Conservation (phyloP, 2,329 filamentous ascomycete species). For the Fusarium bactridioides region DNA sequence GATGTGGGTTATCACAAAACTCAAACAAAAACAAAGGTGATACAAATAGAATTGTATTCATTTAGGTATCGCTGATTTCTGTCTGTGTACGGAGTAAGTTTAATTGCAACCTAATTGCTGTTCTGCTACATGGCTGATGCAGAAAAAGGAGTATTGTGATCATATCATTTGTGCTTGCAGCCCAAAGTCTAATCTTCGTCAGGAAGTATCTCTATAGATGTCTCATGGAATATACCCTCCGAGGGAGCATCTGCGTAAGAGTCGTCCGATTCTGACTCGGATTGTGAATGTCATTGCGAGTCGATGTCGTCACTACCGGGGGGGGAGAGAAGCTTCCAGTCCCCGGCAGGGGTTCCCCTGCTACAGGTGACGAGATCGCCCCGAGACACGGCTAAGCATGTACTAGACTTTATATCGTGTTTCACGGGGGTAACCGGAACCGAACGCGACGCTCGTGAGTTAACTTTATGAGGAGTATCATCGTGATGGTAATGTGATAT, state of each 20-base stretch:
- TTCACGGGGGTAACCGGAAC: neutral
- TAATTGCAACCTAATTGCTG: accelerated
- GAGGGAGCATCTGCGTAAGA: neutral
- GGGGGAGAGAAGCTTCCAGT: neutral
- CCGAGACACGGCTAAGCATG: neutral
- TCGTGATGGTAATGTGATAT: accelerated
- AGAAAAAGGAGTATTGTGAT: neutral
- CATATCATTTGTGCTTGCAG: neutral
- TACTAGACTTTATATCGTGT: neutral
- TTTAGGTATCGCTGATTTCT: accelerated
- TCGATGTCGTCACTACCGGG: neutral
- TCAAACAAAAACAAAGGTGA: neutral
- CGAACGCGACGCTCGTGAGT: neutral
- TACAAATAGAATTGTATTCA: neutral
- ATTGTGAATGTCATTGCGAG: neutral
- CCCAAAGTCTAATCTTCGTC: neutral
- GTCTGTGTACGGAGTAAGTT: no score
- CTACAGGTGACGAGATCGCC: neutral
- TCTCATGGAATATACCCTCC: no score
- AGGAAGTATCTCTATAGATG: neutral
- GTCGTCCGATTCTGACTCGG: neutral
- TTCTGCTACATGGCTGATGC: neutral
- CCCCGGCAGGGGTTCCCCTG: neutral
- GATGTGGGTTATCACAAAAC: no score
- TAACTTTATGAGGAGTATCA: accelerated